Evolutionary conservation across 2,329 filamentous ascomycete genomes (phyloP).

Genomic region (Xylaria digitata): DNA sequence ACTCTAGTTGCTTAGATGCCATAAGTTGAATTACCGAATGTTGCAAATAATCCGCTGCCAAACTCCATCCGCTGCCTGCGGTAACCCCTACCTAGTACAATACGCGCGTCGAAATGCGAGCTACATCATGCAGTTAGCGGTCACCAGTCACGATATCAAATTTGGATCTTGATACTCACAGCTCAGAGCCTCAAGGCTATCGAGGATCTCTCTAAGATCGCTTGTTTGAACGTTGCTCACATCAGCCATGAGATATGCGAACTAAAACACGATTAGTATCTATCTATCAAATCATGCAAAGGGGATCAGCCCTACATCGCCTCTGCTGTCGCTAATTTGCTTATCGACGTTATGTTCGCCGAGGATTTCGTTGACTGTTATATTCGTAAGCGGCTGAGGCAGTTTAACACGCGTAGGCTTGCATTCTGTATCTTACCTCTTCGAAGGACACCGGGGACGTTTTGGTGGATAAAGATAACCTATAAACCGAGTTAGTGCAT

Average conservation of each 20-base stretch:
- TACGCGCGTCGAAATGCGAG: constrained; percentile 54
- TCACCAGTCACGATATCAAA: not conserved
- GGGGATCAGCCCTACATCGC: constrained; percentile 70
- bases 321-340: constrained; percentile 95
- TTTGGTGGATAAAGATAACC: constrained; percentile 96
- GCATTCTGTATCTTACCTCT: constrained; percentile 64
- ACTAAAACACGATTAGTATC: constrained; percentile 54
- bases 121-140: constrained; percentile 42
- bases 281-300: not conserved
- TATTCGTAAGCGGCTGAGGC: constrained; percentile 28
- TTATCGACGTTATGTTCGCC: constrained; percentile 98
- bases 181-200: constrained; percentile 81
- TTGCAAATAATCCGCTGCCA: constrained; percentile 30
- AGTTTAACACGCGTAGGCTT: not conserved
- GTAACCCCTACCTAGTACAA: constrained; percentile 49
- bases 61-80: constrained; percentile 31
- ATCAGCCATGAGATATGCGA: constrained; percentile 98
- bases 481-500: constrained; percentile 49
- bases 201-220: constrained; percentile 88
- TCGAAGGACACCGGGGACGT: constrained; percentile 93
- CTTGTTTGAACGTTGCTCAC: constrained; percentile 84
- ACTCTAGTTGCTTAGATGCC: constrained; percentile 15
- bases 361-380: constrained; percentile 90
- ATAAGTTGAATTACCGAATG: constrained; percentile 41
- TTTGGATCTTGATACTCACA: constrained; percentile 65